Conservation (phyloP, 2,329 filamentous ascomycete genomes). For the Calonectria honghensis region DNA sequence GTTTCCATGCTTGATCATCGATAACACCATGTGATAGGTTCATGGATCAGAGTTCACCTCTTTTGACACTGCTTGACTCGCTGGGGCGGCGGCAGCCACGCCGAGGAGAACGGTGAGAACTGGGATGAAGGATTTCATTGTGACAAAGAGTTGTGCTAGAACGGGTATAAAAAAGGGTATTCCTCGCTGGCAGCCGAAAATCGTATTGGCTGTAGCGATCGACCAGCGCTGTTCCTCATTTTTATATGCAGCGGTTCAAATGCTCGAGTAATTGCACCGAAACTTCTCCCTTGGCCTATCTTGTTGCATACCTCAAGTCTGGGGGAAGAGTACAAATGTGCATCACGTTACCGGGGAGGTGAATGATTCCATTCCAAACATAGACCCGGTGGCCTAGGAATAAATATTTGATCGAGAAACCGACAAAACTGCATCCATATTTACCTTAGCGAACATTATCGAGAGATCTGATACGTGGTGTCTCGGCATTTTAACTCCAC, state of each 20-base stretch:
- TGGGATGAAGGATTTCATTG: not conserved
- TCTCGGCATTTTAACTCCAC: not conserved
- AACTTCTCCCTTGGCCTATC: conserved; percentile 2
- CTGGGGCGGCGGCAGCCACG: not conserved
- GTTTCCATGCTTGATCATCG: not conserved
- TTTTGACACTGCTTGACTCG: not conserved
- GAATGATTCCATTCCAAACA: conserved; percentile 14
- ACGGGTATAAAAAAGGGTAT: not conserved
- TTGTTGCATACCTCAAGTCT: conserved; percentile 5
- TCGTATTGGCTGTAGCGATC: too few relatives aligned
- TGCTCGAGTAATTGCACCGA: not conserved
- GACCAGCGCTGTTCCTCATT: not conserved
- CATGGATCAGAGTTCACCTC: conserved; percentile 11
- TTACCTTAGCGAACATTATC: not conserved
- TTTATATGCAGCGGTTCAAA: not conserved
- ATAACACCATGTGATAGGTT: not conserved
- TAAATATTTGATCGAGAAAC: not conserved
- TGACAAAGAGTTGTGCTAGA: not conserved
- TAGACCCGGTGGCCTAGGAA: not conserved
- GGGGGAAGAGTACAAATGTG: not conserved
- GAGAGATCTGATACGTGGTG: conserved; percentile 16
- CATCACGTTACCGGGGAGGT: not conserved
- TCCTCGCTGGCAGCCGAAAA: not conserved
- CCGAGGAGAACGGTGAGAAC: conserved; percentile 2
- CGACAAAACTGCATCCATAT: not conserved